Percentiles rank a stretch among this genome's conserved stretches.
Conservation (phyloP, 371 early-diverging fungal genomes). For the Entomophthora muscae region DNA sequence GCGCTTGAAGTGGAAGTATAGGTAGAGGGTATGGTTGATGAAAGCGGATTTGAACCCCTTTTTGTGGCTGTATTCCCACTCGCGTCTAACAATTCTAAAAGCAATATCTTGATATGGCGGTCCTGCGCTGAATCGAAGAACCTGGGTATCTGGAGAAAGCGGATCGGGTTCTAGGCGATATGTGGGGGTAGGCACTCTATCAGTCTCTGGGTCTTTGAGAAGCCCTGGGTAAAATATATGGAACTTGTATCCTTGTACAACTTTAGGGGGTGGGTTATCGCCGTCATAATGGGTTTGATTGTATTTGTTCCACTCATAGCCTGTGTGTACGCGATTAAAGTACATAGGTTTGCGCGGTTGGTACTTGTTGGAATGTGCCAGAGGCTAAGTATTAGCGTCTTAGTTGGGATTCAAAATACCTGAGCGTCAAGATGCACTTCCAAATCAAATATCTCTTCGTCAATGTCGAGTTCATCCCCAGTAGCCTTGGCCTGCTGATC, state of each 20-base stretch:
- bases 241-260: conserved; percentile 90
- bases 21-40: conserved; percentile 78
- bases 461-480: conserved; percentile 53
- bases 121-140: conserved; percentile 78
- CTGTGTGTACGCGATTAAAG: conserved; percentile 87
- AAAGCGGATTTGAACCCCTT: conserved; percentile 80
- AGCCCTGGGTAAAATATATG: conserved; percentile 95
- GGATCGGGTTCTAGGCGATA: conserved; percentile 66
- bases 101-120: conserved; percentile 94
- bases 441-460: conserved; percentile 61
- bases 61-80: conserved; percentile 89
- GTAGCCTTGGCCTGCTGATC: conserved; percentile 14
- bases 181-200: conserved; percentile 70
- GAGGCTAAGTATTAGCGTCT: not conserved
- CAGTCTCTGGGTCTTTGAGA: conserved; percentile 23
- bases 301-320: conserved; percentile 97
- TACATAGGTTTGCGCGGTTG: conserved; percentile 85
- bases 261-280: conserved; percentile 94
- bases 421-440: conserved; percentile 36
- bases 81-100: conserved; percentile 82
- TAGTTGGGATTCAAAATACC: not conserved
- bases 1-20: conserved; percentile 86
- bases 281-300: conserved; percentile 92
- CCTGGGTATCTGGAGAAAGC: conserved; percentile 49
- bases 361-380: conserved; percentile 46